Conservation (phyloP, 257 asterid genomes). For the Verbascum thapsus region DNA sequence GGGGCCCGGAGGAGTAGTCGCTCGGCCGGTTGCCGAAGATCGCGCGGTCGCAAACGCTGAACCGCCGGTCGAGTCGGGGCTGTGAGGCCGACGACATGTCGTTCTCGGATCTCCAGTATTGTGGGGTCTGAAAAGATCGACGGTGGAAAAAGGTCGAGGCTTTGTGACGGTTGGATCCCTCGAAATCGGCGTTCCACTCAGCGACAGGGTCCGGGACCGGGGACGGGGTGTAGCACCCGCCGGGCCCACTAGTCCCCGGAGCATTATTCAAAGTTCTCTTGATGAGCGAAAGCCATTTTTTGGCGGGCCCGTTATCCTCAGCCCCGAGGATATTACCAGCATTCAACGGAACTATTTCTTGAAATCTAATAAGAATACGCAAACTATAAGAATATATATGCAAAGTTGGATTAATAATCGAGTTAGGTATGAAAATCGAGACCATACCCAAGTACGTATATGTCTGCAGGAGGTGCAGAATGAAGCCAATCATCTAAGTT, state of each 20-base stretch:
- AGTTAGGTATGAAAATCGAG: conserved; percentile 5
- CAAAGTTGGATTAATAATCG: neutral
- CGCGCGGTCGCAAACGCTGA: conserved; percentile 84
- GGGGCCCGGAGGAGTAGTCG: conserved; percentile 52
- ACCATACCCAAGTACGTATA: conserved; percentile 91
- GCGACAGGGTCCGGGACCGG: conserved; percentile 88
- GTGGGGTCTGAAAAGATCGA: conserved; percentile 91
- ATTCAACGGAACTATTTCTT: conserved; percentile 94
- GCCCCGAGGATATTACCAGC: conserved; percentile 97
- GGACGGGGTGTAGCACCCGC: conserved; percentile 84
- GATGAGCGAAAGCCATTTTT: conserved; percentile 80
- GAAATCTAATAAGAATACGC: conserved; percentile 57
- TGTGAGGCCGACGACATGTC: conserved; percentile 66
- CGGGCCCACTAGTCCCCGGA: conserved; percentile 59
- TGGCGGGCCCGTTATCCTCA: conserved; percentile 98
- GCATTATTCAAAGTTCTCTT: conserved; percentile 71
- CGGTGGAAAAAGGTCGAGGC: conserved; percentile 78
- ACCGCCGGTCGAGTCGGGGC: conserved; percentile 80
- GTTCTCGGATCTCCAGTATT: conserved; percentile 60
- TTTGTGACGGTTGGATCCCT: conserved; percentile 73
- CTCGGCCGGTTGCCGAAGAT: conserved; percentile 77
- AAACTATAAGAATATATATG: neutral
- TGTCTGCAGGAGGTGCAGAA: conserved; percentile 96
- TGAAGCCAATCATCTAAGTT: conserved; percentile 94
- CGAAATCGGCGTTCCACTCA: conserved; percentile 93